These are phyloP conservation scores for Stygiomarasmius scandens DNA, from an alignment of 1,284 basidiomycete species.

Conservation along the genomic window DNA sequence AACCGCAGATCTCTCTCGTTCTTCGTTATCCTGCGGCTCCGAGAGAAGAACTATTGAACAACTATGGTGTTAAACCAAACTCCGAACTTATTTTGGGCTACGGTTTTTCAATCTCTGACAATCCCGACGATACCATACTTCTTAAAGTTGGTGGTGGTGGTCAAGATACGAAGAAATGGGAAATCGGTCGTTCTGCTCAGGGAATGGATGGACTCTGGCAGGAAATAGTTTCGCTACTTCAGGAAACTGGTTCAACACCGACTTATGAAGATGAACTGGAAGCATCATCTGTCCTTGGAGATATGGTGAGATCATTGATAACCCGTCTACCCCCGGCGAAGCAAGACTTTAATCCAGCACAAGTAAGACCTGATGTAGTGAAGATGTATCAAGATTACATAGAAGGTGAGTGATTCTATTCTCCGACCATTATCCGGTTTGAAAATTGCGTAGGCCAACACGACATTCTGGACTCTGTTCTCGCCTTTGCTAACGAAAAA, in stretches of 20 bases:
- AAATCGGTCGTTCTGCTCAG: conserved; percentile 59
- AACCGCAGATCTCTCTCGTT: conserved; percentile 40
- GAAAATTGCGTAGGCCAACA: conserved; percentile 38
- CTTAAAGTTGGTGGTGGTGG: conserved; percentile 67
- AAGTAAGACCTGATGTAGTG: conserved; percentile 52
- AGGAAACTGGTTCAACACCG: conserved; percentile 36
- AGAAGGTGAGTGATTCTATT: conserved; percentile 47
- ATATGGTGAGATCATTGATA: conserved; percentile 64
- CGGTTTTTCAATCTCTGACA: conserved; percentile 76
- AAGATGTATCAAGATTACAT: conserved; percentile 62
- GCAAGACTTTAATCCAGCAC: conserved; percentile 17
- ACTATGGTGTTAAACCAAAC: conserved; percentile 86
- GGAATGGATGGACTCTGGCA: conserved; percentile 65
- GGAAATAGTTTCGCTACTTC: conserved; percentile 45
- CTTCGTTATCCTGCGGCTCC: conserved; percentile 44
- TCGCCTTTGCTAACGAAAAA: conserved; percentile 48
- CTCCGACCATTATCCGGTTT: not conserved
- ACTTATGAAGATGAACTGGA: conserved; percentile 64
- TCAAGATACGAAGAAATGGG: conserved; percentile 49
- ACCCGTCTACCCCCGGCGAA: conserved; percentile 47
- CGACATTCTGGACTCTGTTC: conserved; percentile 36
- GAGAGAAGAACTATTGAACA: conserved; percentile 81
- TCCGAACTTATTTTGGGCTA: conserved; percentile 87
- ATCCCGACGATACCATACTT: conserved; percentile 84
- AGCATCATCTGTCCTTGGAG: conserved; percentile 61